phyloP scores from a whole-genome alignment of 1,284 basidiomycete genomes.

The Malassezia nana region DNA sequence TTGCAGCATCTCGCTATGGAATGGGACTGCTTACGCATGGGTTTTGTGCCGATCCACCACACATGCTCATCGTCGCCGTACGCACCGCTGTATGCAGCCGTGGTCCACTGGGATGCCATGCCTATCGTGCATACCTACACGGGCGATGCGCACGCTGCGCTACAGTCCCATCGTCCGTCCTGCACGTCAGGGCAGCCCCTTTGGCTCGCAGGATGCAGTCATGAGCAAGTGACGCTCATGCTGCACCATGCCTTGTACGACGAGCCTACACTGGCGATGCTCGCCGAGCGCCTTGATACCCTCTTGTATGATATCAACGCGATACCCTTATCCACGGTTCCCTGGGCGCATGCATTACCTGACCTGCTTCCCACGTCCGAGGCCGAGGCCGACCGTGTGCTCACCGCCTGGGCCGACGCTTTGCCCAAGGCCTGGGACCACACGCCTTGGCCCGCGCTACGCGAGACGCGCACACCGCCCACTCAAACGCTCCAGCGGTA shows the following conservation, averaged over 20 bases:
- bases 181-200: conserved; percentile 5
- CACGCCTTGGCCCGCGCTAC: conserved; percentile 21
- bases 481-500: not conserved
- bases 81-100: conserved; percentile 6
- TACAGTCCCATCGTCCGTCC: not conserved
- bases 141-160: not conserved
- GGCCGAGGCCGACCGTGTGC: conserved; percentile 14
- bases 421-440: conserved; percentile 18
- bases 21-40: conserved; percentile 31
- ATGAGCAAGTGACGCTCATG: not conserved
- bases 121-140: not conserved
- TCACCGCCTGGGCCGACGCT: conserved; percentile 19
- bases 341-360: conserved; percentile 25
- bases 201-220: not conserved
- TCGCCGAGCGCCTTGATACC: conserved; percentile 25
- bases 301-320: conserved; percentile 16
- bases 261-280: conserved; percentile 26
- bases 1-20: conserved; percentile 16
- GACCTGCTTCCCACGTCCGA: conserved; percentile 24
- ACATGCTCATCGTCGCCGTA: conserved; percentile 1
- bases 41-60: conserved; percentile 32
- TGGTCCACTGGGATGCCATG: not conserved
- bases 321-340: not conserved
- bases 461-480: not conserved
- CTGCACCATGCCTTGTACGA: conserved; percentile 41